A percentile compares a stretch with the other conserved stretches of the same genome.
phyloP scores from a whole-genome alignment of 2,329 filamentous ascomycete genomes.

The Penicillium occitanis region DNA sequence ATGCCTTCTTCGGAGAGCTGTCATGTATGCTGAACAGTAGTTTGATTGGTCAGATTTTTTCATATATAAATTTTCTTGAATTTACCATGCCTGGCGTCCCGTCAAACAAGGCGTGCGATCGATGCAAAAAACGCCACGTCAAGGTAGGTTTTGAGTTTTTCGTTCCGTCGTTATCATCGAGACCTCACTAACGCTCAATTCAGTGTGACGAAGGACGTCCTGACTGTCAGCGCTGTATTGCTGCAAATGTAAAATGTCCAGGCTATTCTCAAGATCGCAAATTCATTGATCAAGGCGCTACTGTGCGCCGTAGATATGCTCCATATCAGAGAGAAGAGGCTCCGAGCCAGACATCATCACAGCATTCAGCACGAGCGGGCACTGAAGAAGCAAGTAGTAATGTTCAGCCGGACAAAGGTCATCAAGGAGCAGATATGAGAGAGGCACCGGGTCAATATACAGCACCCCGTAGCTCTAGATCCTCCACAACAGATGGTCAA shows the following conservation, averaged over 20 bases:
- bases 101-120: constrained; percentile 42
- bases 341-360: constrained; percentile 5
- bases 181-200: background rate
- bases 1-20: background rate
- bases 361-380: background rate
- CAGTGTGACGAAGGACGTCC: constrained; percentile 45
- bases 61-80: background rate
- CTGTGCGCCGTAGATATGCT: constrained; percentile 41
- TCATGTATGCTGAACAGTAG: background rate
- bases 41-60: background rate
- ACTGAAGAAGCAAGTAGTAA: background rate
- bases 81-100: constrained; percentile 40
- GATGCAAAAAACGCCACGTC: constrained; percentile 42
- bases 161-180: background rate
- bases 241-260: constrained; percentile 41
- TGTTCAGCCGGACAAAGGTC: background rate
- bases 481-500: background rate
- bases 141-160: constrained; percentile 29
- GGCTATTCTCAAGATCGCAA: constrained; percentile 47
- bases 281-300: constrained; percentile 45
- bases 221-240: constrained; percentile 39
- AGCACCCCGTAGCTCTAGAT: background rate
- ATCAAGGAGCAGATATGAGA: background rate
- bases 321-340: constrained; percentile 34
- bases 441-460: background rate